Conservation (phyloP, 1,139 yeast genomes). For the Wickerhamiella pararugosa region DNA sequence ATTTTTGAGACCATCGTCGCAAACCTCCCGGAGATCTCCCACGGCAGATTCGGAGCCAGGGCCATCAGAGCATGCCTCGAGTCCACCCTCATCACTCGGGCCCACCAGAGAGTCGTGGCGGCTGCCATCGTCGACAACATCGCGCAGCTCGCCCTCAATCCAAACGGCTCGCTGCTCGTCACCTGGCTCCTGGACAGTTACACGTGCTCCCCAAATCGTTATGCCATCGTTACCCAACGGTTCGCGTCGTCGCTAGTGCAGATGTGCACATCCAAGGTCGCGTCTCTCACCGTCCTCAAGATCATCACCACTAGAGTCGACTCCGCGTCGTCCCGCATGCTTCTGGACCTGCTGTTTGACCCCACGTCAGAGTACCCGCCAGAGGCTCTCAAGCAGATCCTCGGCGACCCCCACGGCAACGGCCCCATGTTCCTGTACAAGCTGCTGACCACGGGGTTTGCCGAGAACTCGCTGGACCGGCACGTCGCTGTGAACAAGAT, state of each 20-base stretch:
- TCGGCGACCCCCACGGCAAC: conserved; percentile 19
- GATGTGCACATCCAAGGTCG: conserved; percentile 73
- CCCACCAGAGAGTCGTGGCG: conserved; percentile 63
- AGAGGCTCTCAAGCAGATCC: conserved; percentile 18
- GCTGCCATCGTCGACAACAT: conserved; percentile 67
- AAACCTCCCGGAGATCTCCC: conserved; percentile 68
- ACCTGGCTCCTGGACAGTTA: conserved; percentile 87
- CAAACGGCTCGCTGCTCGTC: conserved; percentile 75
- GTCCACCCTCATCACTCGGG: conserved; percentile 46
- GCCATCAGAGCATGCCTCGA: conserved; percentile 90
- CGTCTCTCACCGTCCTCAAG: conserved; percentile 70
- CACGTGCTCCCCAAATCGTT: conserved; percentile 46
- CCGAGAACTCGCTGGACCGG: conserved; percentile 37
- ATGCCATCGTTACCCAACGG: conserved; percentile 39
- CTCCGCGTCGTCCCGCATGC: conserved; percentile 41
- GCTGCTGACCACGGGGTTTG: conserved; percentile 34
- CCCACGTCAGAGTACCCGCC: conserved; percentile 18
- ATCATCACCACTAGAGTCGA: conserved; percentile 55
- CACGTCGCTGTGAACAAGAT: conserved; percentile 45
- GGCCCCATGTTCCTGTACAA: conserved; percentile 38
- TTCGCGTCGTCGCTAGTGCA: conserved; percentile 47
- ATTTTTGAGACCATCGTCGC: conserved; percentile 73
- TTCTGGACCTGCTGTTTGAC: conserved; percentile 30
- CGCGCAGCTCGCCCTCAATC: conserved; percentile 65
- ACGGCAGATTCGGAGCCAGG: conserved; percentile 87